A percentile compares a stretch with the other conserved stretches of the same genome.
Conservation (phyloP, 2,329 filamentous ascomycete species). For the Fusarium longipes region DNA sequence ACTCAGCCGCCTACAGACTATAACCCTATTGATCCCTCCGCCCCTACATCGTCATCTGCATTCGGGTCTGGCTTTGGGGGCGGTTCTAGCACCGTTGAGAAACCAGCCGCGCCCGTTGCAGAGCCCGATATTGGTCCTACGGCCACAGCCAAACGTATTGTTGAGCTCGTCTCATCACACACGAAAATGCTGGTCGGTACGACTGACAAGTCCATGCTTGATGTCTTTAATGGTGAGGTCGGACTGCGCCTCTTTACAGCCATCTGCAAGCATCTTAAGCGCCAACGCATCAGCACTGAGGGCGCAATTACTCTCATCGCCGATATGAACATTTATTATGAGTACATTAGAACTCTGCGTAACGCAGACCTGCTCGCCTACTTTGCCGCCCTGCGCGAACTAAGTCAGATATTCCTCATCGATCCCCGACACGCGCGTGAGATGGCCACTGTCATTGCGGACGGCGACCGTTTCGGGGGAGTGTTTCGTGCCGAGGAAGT, state of each 20-base stretch:
- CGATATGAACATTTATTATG: constrained; percentile 94
- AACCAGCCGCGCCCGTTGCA: constrained; percentile 48
- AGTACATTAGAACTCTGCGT: constrained; percentile 82
- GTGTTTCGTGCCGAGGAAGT: constrained; percentile 97
- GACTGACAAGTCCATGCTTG: constrained; percentile 97
- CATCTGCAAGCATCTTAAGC: constrained; percentile 96
- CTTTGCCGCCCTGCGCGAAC: constrained; percentile 89
- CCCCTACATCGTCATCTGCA: constrained; percentile 29
- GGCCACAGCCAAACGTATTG: constrained; percentile 80
- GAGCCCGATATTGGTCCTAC: constrained; percentile 73
- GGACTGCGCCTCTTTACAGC: constrained; percentile 91
- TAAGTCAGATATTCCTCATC: constrained; percentile 96
- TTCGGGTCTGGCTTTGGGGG: constrained; percentile 31
- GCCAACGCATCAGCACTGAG: constrained; percentile 89
- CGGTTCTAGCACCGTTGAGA: constrained; percentile 36
- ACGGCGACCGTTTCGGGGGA: constrained; percentile 87
- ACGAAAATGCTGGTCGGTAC: constrained; percentile 93
- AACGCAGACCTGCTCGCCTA: constrained; percentile 89
- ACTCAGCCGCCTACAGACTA: constrained; percentile 89
- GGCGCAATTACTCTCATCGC: constrained; percentile 94
- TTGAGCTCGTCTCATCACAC: constrained; percentile 87
- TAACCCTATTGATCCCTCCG: constrained; percentile 69
- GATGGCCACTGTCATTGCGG: constrained; percentile 93
- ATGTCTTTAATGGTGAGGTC: constrained; percentile 98
- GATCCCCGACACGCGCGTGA: constrained; percentile 87